Conservation (phyloP, 768 basidiomycete species). For the Roridomyces roridus region DNA sequence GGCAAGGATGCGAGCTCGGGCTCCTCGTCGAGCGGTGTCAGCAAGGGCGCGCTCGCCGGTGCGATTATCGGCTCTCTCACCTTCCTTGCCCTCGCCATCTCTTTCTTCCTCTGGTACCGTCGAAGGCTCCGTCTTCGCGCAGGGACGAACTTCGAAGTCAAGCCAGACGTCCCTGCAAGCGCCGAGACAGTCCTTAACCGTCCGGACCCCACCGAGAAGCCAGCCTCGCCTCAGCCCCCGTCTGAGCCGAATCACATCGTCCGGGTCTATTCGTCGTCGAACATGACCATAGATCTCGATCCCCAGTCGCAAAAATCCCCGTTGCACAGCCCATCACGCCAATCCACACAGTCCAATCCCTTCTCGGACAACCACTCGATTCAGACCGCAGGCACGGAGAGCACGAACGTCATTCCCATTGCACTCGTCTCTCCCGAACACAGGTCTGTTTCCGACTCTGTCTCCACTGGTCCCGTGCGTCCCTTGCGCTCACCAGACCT, state of each 20-base stretch:
- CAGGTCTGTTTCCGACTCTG: constrained; percentile 35
- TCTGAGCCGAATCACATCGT: constrained; percentile 39
- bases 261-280: constrained; percentile 55
- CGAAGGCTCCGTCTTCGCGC: constrained; percentile 55
- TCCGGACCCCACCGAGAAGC: constrained; percentile 82
- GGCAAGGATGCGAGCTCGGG: constrained; percentile 27
- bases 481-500: constrained; percentile 68
- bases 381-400: constrained; percentile 80
- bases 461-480: constrained; percentile 55
- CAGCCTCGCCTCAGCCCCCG: constrained; percentile 39
- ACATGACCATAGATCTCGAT: constrained; percentile 65
- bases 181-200: constrained; percentile 81
- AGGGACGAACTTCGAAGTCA: constrained; percentile 43
- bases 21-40: constrained; percentile 47
- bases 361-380: constrained; percentile 83
- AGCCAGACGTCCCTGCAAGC: constrained; percentile 70
- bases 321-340: constrained; percentile 33
- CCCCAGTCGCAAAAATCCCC: constrained; percentile 50
- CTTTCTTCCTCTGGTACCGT: constrained; percentile 69
- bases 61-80: constrained; percentile 70
- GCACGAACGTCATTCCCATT: constrained; percentile 88
- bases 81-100: constrained; percentile 58
- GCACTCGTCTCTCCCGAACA: constrained; percentile 74
- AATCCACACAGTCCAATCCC: constrained; percentile 60
- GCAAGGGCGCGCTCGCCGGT: constrained; percentile 76